Evolutionary conservation across 306 rosid genomes (phyloP), one percentile per base, ranked within the genome.

Genomic region (Luffa aegyptiaca): DNA sequence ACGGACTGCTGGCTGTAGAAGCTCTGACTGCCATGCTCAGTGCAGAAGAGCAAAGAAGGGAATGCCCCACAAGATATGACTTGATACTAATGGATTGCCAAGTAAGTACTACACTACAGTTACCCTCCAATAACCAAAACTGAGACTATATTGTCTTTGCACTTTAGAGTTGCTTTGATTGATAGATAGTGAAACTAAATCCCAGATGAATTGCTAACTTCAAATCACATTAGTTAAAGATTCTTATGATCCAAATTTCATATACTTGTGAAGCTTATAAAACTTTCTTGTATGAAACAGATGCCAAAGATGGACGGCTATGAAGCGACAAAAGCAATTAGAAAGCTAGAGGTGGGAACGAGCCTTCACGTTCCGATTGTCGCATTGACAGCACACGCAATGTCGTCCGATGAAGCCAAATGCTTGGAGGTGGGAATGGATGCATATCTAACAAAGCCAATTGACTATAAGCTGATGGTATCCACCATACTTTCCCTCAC

Each of bases 221-320:
- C 36, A 42, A 69, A 4, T 20, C 20, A 5, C 5, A 3, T 2
- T 6, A 26, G 41, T 0, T 5, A 1, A 46, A 45, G 57, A 21
- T 71, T 71, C 53, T 46, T 21, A 44, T 46, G 76, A 12, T 26
- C 61, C 49, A 21, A 48, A 73, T 73, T 49, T 5, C 12, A 31
- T 46, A 12, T 46, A 31, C 26, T 73, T 52, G 20, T 35, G 48
- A 52, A 49, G 48, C 33, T 16, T 48, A 33, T 31, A 48, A 13
- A 46, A 48, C 13, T 11, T 20, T 71, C 44, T 80, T 13, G 75
- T 57, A 62, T 51, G 65, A 85, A 71, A 71, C 92, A 96, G 99
- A 96, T 96, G 99, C 99, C 99, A 33, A 96, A 87, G 88, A 96
- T 96, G 99, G 99, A 96, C 80, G 99, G 99, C 1, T 96, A 96